Conservation (phyloP, 352 stramenopile genomes). For the Phytophthora foliorum region DNA sequence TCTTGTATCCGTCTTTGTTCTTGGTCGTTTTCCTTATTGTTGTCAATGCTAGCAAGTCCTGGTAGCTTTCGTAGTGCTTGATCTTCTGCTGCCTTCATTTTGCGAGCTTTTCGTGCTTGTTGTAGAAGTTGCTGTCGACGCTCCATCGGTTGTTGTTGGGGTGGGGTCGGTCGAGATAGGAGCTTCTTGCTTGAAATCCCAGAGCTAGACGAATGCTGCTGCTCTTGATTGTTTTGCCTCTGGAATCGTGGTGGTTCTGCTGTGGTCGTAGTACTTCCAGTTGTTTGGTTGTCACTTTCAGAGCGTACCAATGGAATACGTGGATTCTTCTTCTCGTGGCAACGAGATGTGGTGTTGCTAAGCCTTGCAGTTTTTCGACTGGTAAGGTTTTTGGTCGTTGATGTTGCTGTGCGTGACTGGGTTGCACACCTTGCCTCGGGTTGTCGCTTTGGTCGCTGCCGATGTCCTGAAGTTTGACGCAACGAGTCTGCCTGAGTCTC, state of each 20-base stretch:
- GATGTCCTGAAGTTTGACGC: conserved; percentile 21
- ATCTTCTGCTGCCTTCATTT: conserved; percentile 28
- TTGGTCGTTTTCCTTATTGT: conserved; percentile 30
- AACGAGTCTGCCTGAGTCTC: conserved; percentile 53
- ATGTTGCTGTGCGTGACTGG: neutral
- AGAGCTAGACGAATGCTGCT: neutral
- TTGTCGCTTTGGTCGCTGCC: conserved; percentile 4
- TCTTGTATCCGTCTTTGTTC: conserved; percentile 45
- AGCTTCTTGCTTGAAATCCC: conserved; percentile 4
- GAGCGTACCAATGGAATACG: neutral
- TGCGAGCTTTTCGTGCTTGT: conserved; percentile 34
- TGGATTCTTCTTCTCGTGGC: conserved; percentile 12
- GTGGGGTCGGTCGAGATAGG: neutral
- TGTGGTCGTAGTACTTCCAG: conserved; percentile 1
- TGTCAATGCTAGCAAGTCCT: conserved; percentile 16
- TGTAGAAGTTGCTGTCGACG: conserved; percentile 40
- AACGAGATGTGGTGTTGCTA: neutral
- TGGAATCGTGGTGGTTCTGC: neutral
- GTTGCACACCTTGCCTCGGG: conserved; percentile 3
- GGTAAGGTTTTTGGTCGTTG: neutral
- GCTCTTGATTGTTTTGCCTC: neutral
- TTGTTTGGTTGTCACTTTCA: conserved; percentile 18
- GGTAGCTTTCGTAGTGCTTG: conserved; percentile 18
- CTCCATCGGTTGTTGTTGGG: conserved; percentile 46
- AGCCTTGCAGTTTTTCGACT: neutral